These are phyloP conservation scores for Pseudozyma thailandica DNA, from an alignment of 1,284 basidiomycete genomes.

Conservation along the genomic window DNA sequence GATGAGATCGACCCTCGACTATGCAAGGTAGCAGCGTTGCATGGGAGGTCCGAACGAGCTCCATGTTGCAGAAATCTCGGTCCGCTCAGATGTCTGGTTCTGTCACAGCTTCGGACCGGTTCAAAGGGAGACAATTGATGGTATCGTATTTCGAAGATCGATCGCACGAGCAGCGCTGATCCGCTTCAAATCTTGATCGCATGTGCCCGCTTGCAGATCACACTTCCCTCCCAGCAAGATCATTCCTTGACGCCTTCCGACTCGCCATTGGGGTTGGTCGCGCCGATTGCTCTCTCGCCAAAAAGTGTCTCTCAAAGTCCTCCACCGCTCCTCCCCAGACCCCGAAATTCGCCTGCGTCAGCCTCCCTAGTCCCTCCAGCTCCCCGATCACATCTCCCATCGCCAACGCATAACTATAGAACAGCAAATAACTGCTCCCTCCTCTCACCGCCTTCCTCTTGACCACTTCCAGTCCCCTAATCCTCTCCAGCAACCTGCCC, in stretches of 20 bases:
- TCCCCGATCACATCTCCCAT: constrained; percentile 73
- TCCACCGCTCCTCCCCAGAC: constrained; percentile 55
- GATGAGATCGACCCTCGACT: no score
- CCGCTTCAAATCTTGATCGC: neutral
- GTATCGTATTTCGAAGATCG: no score
- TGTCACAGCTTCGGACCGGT: no score
- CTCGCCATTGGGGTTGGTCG: constrained; percentile 27
- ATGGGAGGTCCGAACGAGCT: no score
- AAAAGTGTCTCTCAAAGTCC: constrained; percentile 57
- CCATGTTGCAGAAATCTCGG: no score
- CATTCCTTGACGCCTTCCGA: constrained; percentile 21
- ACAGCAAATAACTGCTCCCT: constrained; percentile 82
- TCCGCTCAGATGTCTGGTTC: no score
- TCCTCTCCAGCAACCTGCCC: constrained; percentile 74
- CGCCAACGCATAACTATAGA: constrained; percentile 90
- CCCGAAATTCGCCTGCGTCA: constrained; percentile 60
- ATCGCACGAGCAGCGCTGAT: no score
- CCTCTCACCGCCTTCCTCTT: constrained; percentile 73
- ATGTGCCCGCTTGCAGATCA: neutral
- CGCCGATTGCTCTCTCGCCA: constrained; percentile 18
- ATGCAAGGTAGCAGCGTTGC: no score
- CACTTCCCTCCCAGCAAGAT: constrained; percentile 8
- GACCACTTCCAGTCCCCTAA: constrained; percentile 78
- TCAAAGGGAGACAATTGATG: no score
- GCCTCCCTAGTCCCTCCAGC: constrained; percentile 45